Percentiles rank a stretch among this genome's conserved stretches.
phyloP scores from a whole-genome alignment of 768 basidiomycete species.

The Boletus speciosus region DNA sequence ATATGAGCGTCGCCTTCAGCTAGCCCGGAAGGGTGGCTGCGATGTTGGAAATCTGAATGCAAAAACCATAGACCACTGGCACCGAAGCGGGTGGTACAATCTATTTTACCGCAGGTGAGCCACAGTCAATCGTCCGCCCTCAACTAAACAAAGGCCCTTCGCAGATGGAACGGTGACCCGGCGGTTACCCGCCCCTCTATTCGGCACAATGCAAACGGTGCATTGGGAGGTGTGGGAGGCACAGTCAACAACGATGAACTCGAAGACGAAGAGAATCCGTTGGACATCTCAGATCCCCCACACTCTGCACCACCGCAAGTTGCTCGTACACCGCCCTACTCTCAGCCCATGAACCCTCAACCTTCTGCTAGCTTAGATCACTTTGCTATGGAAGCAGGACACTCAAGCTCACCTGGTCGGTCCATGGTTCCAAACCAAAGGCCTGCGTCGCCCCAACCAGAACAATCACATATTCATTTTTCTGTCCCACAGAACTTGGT shows the following conservation, averaged over 20 bases:
- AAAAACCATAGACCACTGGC: conserved; percentile 77
- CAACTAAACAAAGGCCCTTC: conserved; percentile 4
- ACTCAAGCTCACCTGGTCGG: conserved; percentile 17
- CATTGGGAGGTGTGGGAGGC: conserved; percentile 26
- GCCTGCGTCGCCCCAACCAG: conserved; percentile 22
- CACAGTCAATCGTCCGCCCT: neutral
- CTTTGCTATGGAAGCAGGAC: conserved; percentile 16
- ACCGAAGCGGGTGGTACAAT: conserved; percentile 71
- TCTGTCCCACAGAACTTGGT: conserved; percentile 57
- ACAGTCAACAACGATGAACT: conserved; percentile 42
- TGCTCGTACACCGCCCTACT: conserved; percentile 21
- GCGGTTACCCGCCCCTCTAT: conserved; percentile 50
- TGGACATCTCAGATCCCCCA: conserved; percentile 39
- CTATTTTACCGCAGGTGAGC: conserved; percentile 65
- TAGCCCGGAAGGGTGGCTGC: conserved; percentile 60
- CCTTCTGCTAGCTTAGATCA: conserved; percentile 15
- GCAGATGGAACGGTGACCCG: conserved; percentile 66
- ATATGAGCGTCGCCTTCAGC: conserved; percentile 67
- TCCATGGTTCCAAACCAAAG: conserved; percentile 7
- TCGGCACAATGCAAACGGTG: conserved; percentile 34
- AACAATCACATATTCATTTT: conserved; percentile 46
- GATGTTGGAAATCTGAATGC: conserved; percentile 74
- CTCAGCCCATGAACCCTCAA: conserved; percentile 16
- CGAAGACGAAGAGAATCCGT: conserved; percentile 48
- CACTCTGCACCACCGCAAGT: conserved; percentile 30